A percentile compares a stretch with the other conserved stretches of the same genome.
These are phyloP conservation scores for Sporothrix mexicana DNA, from an alignment of 2,329 filamentous ascomycete genomes.

Conservation along the genomic window DNA sequence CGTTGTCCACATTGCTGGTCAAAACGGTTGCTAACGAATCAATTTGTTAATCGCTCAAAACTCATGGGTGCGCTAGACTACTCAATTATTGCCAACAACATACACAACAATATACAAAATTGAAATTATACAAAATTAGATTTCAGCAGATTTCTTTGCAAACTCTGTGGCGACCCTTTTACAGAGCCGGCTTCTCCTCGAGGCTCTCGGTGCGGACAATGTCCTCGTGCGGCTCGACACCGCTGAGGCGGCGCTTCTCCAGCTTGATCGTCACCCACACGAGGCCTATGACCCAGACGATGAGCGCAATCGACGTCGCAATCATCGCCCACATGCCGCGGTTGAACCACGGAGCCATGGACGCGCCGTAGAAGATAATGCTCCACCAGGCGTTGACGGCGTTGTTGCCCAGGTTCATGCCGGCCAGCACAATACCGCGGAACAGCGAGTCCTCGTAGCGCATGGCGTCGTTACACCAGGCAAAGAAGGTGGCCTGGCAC, in stretches of 20 bases:
- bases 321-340: conserved; percentile 79
- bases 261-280: conserved; percentile 50
- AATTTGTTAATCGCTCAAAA: too few species aligned
- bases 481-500: conserved; percentile 76
- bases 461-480: conserved; percentile 76
- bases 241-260: conserved; percentile 30
- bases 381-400: conserved; percentile 76
- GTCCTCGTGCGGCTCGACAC: not conserved
- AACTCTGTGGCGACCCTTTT: conserved; percentile 48
- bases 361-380: conserved; percentile 71
- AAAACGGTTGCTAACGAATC: too few species aligned
- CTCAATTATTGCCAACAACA: not conserved
- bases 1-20: too few species aligned
- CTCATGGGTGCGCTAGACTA: too few species aligned
- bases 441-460: conserved; percentile 67
- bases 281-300: conserved; percentile 63
- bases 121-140: not conserved
- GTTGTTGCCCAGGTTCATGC: conserved; percentile 73
- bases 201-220: conserved; percentile 16
- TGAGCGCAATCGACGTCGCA: conserved; percentile 63
- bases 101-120: not conserved
- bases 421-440: conserved; percentile 70
- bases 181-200: conserved; percentile 28
- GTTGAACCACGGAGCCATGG: conserved; percentile 69
- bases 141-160: not conserved